A percentile compares a stretch with the other conserved stretches of the same genome.
Conservation (phyloP, 805 yeast genomes). For the Starmerella gropengiesseri region DNA sequence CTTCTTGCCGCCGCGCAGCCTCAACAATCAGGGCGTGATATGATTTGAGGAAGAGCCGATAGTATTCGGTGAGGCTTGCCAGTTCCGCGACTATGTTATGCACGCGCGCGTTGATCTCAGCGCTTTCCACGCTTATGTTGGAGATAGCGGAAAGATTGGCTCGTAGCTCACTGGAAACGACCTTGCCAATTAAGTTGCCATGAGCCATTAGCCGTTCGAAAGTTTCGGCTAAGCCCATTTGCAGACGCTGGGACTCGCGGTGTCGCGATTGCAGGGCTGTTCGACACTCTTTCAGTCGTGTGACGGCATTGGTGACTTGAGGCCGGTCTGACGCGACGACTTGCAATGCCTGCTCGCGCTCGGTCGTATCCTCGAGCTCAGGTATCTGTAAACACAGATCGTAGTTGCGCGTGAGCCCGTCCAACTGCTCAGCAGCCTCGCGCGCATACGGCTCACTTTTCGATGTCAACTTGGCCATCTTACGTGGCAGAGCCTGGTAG, state of each 20-base stretch:
- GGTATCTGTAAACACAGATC: constrained; percentile 59
- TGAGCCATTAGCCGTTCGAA: constrained; percentile 22
- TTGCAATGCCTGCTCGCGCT: constrained; percentile 43
- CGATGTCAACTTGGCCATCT: constrained; percentile 20
- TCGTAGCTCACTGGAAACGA: constrained; percentile 19
- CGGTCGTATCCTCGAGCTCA: constrained; percentile 31
- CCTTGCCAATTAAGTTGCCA: constrained; percentile 17
- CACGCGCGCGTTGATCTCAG: constrained; percentile 17
- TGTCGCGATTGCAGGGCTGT: constrained; percentile 10
- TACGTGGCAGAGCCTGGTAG: constrained; percentile 29
- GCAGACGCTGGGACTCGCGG: constrained; percentile 15
- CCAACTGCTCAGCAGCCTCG: constrained; percentile 58
- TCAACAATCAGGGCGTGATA: constrained; percentile 46
- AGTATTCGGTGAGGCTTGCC: constrained; percentile 39
- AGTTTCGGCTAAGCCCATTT: constrained; percentile 22
- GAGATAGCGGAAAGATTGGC: constrained; percentile 21
- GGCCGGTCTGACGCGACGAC: constrained; percentile 36
- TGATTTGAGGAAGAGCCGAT: constrained; percentile 40
- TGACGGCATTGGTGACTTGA: constrained; percentile 28
- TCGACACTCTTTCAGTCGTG: constrained; percentile 22
- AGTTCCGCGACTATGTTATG: constrained; percentile 30
- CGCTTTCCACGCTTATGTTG: constrained; percentile 19
- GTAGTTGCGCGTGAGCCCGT: constrained; percentile 67
- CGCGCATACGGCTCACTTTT: constrained; percentile 37
- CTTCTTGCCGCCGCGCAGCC: constrained; percentile 38